Base-by-base conservation (phyloP, 208 protist species). In the Acanthamoeba rhysodes region DNA sequence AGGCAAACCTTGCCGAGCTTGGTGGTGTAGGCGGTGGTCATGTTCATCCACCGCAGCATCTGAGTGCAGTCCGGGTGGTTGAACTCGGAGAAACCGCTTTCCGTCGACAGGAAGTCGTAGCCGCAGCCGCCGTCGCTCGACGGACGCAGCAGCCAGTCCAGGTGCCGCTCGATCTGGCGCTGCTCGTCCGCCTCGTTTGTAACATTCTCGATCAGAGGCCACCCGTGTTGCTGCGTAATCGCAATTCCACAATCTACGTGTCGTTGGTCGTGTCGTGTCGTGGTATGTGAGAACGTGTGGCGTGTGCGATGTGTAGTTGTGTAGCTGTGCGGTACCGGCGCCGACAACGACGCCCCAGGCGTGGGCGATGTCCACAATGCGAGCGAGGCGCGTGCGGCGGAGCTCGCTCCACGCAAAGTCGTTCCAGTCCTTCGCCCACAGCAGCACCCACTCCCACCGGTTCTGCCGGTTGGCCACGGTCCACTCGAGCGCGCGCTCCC, bases 81-180 rank as follows among this genome's bases (percentile, higher is more conserved):
- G 53, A 95, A 94, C 95, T 95, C 95, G 34, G 68, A 62, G 70
- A 94, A 88, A 27, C 95, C 95, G 29, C 66, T 94, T 53, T 95
- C 95, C 24, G 78, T 94, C 41, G 78, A 66, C n/a, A 95, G 22
- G 66, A 95, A 95, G 48, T 95, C 95, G 53, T 84, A 94, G 37
- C 90, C 90, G 78, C 78, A 87, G 14, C 78, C 78, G 4, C 78
- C 78, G 12, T 64, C 12, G 41, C 18, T 24, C 20, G 27, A 0
- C 16, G 78, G 78, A 10, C 14, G 41, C 18, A 95, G 27, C 24
- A 90, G 70, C 87, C 87, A 95, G 34, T 95, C 87, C 24, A 94
- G 91, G 22, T 72, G 48, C 8, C 45, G 74, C 53, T 57, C 37
- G 37, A 95, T 95, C 59, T 94, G 55, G 7, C 27, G 16, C 68